Base-by-base conservation (phyloP, 2,329 filamentous ascomycete genomes). In the Boeremia exigua region DNA sequence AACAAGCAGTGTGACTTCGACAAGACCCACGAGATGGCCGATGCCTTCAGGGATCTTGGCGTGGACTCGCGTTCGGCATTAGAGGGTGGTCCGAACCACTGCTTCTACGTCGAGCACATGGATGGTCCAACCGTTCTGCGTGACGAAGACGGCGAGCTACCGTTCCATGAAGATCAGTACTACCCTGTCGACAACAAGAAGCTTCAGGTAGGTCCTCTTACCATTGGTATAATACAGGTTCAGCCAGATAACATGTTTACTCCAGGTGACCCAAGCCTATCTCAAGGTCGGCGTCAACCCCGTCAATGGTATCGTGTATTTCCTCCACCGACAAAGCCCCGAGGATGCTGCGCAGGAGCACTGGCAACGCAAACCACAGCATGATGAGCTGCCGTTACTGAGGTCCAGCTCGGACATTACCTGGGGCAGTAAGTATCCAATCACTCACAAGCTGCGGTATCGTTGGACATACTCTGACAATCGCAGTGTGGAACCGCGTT, bases 321-420 rank as follows among this genome's bases (percentile, higher is more conserved):
- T 58, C 17, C 34, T 62, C 9, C 39, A 58, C 36, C 54, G 58
- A 10, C 29, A 17, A 23, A 60, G 38, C 32, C 42, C 47, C 11
- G 54, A 43, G 17, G 17, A 37, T 17, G 38, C 51, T 3, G 51
- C 51, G 1, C 12, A 19, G 7, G 37, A 44, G 30, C 11, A 54
- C 19, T 54, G 51, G 51, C 9, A 25, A 0, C 45, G 23, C 3
- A 23, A 48, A 32, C 44, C 51, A 2, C 32, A 11, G 6, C 8
- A 10, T 33, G 12, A 55, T 11, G 36, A 60, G 14, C 37, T 62
- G 0, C 59, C 59, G 2, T 36, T 43, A 1, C 14, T 62, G 3
- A 48, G 48, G n/a, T 23, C 59, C 9, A 62, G 57, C 32, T 62
- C 59, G 1, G 59, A 62, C 12, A 48, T 62, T 3, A 47, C 50